Evolutionary conservation across 83 land plant species (phyloP), one percentile per base, ranked within the genome.

Genomic region (Picea abies): DNA sequence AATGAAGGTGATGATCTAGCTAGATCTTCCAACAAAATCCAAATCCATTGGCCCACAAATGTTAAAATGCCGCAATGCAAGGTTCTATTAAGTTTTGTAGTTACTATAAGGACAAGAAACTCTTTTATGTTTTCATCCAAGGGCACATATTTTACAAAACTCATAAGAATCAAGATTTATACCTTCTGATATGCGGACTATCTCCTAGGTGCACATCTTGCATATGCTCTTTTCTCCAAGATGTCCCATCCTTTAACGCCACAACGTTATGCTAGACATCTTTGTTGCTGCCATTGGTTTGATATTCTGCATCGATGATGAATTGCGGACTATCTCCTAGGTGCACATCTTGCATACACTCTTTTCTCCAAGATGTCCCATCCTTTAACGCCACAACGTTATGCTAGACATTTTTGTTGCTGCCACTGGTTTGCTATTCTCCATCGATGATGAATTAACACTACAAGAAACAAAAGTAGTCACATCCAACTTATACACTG

Each of bases 1-100:
- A 66, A 85, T 84, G 37, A 90, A 88, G 15, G 84, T 80, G 20
- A 86, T 32, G 83, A 84, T 76, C 58, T 90, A 90, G 9, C 17
- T 25, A 37, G 68, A 67, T 19, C 82, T 72, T 8, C 76, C 69
- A 58, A 86, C 77, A 0, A 82, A 86, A 12, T 71, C 5, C 58
- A 70, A 73, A 39, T 82, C 83, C n/a, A 86, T 58, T 0, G 60
- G 83, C 52, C 81, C 85, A 68, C 82, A 80, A 11, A 90, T 66
- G 65, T 88, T 72, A 49, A 71, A 85, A 71, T 90, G 90, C 2
- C 84, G 12, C 41, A 81, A 14, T 65, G 86, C 84, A 39, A 86
- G 56, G 52, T 82, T 79, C 68, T 85, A n/a, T 62, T 82, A 72
- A 12, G 76, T 83, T 77, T 58, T 63, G 41, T 65, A 65, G 6